A percentile compares a stretch with the other conserved stretches of the same genome.
Conservation (phyloP, 2,329 filamentous ascomycete genomes). For the Sphaerulina vaccinii region DNA sequence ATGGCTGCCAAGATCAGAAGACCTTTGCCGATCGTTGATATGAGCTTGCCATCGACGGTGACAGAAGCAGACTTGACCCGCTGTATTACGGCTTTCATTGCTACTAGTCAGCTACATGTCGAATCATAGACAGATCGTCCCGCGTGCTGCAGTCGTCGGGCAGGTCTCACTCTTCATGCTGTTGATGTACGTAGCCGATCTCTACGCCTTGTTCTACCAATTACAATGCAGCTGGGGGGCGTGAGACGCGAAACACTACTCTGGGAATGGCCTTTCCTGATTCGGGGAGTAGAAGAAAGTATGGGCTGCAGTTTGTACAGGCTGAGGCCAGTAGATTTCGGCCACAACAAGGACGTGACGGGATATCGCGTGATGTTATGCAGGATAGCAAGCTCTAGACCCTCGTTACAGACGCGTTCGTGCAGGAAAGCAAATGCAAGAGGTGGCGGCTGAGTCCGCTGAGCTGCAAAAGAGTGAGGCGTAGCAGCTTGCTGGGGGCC, state of each 20-base stretch:
- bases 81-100: conserved; percentile 74
- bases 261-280: conserved; percentile 1
- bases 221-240: conserved; percentile 4
- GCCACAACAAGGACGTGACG: background rate
- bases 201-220: conserved; percentile 5
- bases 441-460: conserved; percentile 1
- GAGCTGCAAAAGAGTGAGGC: conserved; percentile 4
- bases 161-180: conserved; percentile 44
- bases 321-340: background rate
- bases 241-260: conserved; percentile 6
- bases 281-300: background rate
- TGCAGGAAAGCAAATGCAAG: too few relatives aligned
- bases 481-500: too few relatives aligned
- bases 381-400: background rate
- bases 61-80: conserved; percentile 93
- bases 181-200: conserved; percentile 9
- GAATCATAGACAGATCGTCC: conserved; percentile 8
- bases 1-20: conserved; percentile 89
- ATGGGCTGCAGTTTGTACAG: conserved; percentile 1
- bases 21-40: conserved; percentile 88
- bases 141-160: conserved; percentile 5
- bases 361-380: conserved; percentile 12
- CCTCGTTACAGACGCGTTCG: too few relatives aligned
- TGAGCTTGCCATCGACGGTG: conserved; percentile 83
- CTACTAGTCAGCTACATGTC: conserved; percentile 28